Evolutionary conservation across 75 land plant genomes (phyloP), one percentile per base, ranked within the genome.

Genomic region (Larix kaempferi): DNA sequence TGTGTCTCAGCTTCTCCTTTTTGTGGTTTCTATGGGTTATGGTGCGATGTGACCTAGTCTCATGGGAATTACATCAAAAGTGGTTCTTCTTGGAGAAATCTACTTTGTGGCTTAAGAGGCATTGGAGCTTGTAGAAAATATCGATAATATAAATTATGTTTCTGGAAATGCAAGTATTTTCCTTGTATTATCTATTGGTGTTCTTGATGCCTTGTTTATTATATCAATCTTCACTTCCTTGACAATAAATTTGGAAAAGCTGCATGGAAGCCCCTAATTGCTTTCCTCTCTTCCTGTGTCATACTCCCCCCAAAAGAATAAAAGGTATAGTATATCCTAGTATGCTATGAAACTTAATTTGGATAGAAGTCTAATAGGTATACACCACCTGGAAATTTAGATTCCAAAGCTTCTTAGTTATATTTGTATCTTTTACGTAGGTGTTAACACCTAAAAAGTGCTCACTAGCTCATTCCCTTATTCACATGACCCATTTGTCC

Each of bases 11-110:
- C 74, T 86, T 61, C 82, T 86, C 33, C 77, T 86, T 35, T 60
- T 86, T 27, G 82, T 80, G 8, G 88, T 86, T 8, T 83, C 86
- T 4, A 84, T 86, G 86, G 88, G 88, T 5, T 83, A 83, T 80
- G 86, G 88, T 76, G 82, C 83, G 26, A 82, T 84, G 6, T 76
- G 82, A 35, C 86, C 80, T 39, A 84, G 79, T 14, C 75, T 83
- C 15, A 82, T 82, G 57, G 82, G 82, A 15, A 35, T 84, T 23
- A 80, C 86, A 17, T 80, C 80, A 7, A 83, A 75, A 25, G 82
- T 80, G 57, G 61, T 56, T 71, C 39, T 80, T 56, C 82, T 86
- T 44, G 86, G 86, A 63, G 76, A 57, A 4, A 63, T 67, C 6
- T 86, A 83, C 49, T 80, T 86, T 60, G 56, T 83, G 29, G 88